phyloP scores from a whole-genome alignment of 768 basidiomycete species.

The Pleurotus cornucopiae region DNA sequence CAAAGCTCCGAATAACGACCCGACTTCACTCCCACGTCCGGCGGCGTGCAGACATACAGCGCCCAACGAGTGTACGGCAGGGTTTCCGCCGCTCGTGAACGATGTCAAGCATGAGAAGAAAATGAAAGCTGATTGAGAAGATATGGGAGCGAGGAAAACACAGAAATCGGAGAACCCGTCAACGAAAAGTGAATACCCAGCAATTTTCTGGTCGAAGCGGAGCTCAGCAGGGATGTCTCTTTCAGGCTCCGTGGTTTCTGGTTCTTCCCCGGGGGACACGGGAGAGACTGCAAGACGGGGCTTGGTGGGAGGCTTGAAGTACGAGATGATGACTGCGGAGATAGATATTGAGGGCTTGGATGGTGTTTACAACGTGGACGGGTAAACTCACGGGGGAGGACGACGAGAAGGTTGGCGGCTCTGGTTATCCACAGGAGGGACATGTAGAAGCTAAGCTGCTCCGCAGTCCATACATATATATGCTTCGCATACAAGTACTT shows the following conservation, averaged over 20 bases:
- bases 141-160: conserved; percentile 48
- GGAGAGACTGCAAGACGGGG: conserved; percentile 18
- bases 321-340: conserved; percentile 49
- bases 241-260: conserved; percentile 4
- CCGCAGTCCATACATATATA: conserved; percentile 63
- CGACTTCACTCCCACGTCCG: conserved; percentile 42
- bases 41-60: conserved; percentile 63
- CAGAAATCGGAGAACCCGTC: conserved; percentile 64
- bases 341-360: neutral
- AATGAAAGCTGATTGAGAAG: conserved; percentile 51
- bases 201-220: conserved; percentile 64
- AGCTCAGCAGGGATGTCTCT: conserved; percentile 54
- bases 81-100: conserved; percentile 65
- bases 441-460: conserved; percentile 71
- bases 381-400: conserved; percentile 58
- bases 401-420: conserved; percentile 59
- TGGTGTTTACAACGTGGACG: neutral
- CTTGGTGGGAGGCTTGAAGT: conserved; percentile 50
- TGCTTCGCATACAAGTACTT: conserved; percentile 81
- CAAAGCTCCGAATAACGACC: conserved; percentile 68
- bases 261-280: conserved; percentile 8
- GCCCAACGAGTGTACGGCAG: conserved; percentile 65
- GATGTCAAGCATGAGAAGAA: conserved; percentile 58
- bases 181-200: conserved; percentile 59
- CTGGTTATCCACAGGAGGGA: conserved; percentile 62